Evolutionary conservation across 352 stramenopile species (phyloP), one percentile per base, ranked within the genome.

Genomic region (Globisporangium paroecandrum): DNA sequence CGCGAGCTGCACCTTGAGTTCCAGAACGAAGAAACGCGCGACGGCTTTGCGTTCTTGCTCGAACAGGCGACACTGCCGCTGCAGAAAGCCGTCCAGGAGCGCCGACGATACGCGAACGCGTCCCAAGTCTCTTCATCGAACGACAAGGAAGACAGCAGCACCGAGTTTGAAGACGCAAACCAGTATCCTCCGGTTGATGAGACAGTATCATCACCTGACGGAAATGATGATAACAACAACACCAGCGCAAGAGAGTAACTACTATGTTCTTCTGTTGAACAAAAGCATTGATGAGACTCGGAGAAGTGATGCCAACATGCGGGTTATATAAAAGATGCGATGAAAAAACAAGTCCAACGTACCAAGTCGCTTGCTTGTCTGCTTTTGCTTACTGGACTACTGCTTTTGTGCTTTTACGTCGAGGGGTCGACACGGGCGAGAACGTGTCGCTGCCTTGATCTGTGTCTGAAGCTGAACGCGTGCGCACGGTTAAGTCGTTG

Each of bases 1-100:
- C 82, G 85, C 25, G 79, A 91, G 24, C 75, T 93, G 22, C 85
- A 93, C 51, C 66, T 93, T 10, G 83, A 90, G 66, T 89, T 93
- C 54, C 57, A 82, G 4, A 85, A 86, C 62, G 72, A 89, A 72
- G 82, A 89, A 13, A 66, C 77, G 10, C 83, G 85, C 36, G 77
- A 93, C 74, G 83, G 81, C 47, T 91, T 93, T 36, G 72, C 77
- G 56, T 91, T 79, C 68, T 69, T 91, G 70, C 71, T 93, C 0
- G 73, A 91, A 56, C 84, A 93, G 75, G 72, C 79, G 20, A 86
- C 81, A 1, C 62, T 91, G 29, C 84, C 82, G 41, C 71, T 91
- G 12, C 60, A 55, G 38, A 64, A 65, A 4, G 20, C 62, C 6
- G 54, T 58, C 29, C 47, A 49, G 1, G 43, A 66, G 6, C 58